Base-by-base conservation (phyloP, 345 rosid genomes). In the Corchorus olitorius region DNA sequence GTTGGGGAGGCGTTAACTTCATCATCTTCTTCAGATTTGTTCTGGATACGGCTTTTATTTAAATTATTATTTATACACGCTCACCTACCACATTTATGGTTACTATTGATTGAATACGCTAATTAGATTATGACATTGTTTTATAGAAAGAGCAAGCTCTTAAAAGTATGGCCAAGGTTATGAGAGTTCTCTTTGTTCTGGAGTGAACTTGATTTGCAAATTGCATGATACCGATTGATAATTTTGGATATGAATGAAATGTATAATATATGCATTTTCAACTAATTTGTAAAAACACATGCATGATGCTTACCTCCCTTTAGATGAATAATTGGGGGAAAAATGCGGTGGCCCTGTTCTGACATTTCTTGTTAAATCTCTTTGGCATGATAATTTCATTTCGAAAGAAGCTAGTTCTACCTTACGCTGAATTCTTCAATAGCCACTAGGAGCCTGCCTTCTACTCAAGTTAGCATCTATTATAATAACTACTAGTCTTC, bases 311-410 rank as follows among this genome's bases (percentile, higher is more conserved):
- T 15, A 22, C 12, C 35, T 60, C 39, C 17, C 33, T 33, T 0
- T 33, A 60, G 39, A 60, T 37, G 37, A 59, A 37, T 5, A 27
- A 22, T 27, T 60, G 64, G 17, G 4, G 35, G 16, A 33, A 69
- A 27, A 49, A 49, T 50, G 43, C 73, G 49, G 20, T 69, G 22
- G 41, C 20, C 35, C 43, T 49, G 53, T 16, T 19, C n/a, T 49
- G 39, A 41, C 2, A 52, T 16, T 52, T 70, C 60, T 70, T 70
- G 17, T 70, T 52, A 9, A 52, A 35, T 70, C 74, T 70, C 16
- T 70, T 52, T 52, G 8, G 74, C 48, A 5, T 70, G 60, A 52
- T 52, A 70, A 70, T 45, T 17, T 35, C 1, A 1, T 72, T 37
- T 8, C 41, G 15, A 37, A 13, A 55, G 20, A 10, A 52, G 33